Evolutionary conservation across 2,329 filamentous ascomycete species (phyloP).

Genomic region (Xylariomycetidae sp.): DNA sequence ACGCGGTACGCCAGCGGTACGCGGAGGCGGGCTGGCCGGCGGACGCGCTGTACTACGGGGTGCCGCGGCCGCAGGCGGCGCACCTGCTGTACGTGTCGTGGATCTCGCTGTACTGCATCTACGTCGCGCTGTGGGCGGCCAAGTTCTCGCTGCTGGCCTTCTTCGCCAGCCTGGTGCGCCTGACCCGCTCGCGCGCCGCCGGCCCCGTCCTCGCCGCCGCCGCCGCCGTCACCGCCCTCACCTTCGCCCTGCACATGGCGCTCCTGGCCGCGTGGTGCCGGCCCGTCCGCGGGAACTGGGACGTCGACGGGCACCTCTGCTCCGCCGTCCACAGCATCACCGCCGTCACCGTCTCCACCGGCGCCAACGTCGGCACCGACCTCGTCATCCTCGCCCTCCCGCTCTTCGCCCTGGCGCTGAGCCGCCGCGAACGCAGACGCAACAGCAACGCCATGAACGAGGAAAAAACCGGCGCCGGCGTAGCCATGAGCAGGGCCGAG

Average conservation of each 20-base stretch:
- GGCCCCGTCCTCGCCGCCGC: slow-evolving; percentile 9
- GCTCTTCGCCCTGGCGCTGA: slow-evolving; percentile 11
- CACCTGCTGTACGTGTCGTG: slow-evolving; percentile 19
- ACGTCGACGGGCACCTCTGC: slow-evolving; percentile 13
- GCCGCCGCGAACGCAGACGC: slow-evolving; percentile 10
- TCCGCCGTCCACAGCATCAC: slow-evolving; percentile 18
- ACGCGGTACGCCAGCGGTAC: slow-evolving; percentile 13
- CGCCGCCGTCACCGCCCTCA: slow-evolving; percentile 8
- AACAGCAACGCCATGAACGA: slow-evolving; percentile 8
- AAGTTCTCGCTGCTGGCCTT: slow-evolving; percentile 19
- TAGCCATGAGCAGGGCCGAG: slow-evolving; percentile 12
- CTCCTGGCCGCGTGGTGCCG: slow-evolving; percentile 15
- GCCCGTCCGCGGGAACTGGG: slow-evolving; percentile 16
- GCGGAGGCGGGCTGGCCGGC: slow-evolving; percentile 10
- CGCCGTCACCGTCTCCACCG: slow-evolving; percentile 17
- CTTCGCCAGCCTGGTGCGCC: slow-evolving; percentile 11
- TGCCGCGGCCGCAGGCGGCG: slow-evolving; percentile 10
- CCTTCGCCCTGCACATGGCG: slow-evolving; percentile 13
- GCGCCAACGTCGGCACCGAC: slow-evolving; percentile 17
- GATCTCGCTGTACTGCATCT: slow-evolving; percentile 20
- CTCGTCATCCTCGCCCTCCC: slow-evolving; percentile 16
- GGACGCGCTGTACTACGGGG: slow-evolving; percentile 16
- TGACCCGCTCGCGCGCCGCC: slow-evolving; percentile 10
- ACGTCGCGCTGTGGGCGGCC: slow-evolving; percentile 18
- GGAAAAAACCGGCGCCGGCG: background rate